Percentiles rank a stretch among this genome's conserved stretches.
These are phyloP conservation scores for Candida sanyaensis DNA, from an alignment of 1,139 yeast genomes.

Conservation along the genomic window DNA sequence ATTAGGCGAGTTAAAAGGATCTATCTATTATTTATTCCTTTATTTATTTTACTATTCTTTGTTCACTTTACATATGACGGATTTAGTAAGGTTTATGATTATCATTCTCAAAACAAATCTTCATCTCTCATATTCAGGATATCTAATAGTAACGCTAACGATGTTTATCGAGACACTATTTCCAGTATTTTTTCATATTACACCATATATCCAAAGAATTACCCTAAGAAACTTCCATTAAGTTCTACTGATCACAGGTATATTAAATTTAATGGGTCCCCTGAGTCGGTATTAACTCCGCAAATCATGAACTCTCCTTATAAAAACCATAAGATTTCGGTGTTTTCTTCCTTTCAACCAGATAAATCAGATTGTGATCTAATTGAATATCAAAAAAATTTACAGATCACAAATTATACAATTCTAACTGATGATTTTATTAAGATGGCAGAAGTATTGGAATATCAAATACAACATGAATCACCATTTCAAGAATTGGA, in stretches of 20 bases:
- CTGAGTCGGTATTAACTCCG: neutral
- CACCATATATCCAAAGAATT: neutral
- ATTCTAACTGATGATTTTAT: constrained; percentile 25
- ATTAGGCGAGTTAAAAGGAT: neutral
- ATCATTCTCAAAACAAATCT: neutral
- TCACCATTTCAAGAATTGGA: constrained; percentile 19
- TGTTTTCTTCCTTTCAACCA: constrained; percentile 5
- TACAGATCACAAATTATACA: neutral
- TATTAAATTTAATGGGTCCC: neutral
- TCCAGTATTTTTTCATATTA: neutral
- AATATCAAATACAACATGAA: constrained; percentile 19
- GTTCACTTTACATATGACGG: neutral
- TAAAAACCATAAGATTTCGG: constrained; percentile 2
- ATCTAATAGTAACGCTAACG: neutral
- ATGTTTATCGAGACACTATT: neutral
- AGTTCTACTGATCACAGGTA: neutral
- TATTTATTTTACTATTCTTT: neutral
- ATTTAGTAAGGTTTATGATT: neutral
- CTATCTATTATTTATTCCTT: neutral
- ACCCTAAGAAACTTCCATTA: neutral
- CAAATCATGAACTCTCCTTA: constrained; percentile 7
- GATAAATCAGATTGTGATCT: neutral
- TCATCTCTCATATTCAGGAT: neutral
- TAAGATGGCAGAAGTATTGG: constrained; percentile 8
- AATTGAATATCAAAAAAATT: neutral